A percentile compares a stretch with the other conserved stretches of the same genome.
phyloP scores from a whole-genome alignment of 768 basidiomycete species.

The Leucosporidium yakuticum region DNA sequence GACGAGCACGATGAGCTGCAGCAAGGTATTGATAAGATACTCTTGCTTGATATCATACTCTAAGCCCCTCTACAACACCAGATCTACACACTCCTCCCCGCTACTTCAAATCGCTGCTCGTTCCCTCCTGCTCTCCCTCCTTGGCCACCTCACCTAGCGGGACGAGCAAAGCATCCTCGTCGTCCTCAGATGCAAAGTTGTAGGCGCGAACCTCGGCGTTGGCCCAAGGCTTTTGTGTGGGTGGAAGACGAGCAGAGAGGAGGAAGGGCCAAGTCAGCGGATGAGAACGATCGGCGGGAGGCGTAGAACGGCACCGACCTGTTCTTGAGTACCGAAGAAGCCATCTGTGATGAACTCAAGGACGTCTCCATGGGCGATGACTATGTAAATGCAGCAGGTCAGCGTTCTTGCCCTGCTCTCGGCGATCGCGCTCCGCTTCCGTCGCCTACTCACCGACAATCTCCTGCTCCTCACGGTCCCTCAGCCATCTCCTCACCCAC shows the following conservation, averaged over 20 bases:
- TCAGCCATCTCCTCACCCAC: constrained; percentile 40
- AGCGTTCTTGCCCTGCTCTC: not conserved
- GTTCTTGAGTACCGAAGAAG: constrained; percentile 4
- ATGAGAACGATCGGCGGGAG: too few relatives aligned
- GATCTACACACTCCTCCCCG: too few relatives aligned
- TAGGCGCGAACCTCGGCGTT: constrained; percentile 42
- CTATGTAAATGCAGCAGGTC: constrained; percentile 5
- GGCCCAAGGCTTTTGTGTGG: constrained; percentile 35
- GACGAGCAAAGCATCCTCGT: constrained; percentile 38
- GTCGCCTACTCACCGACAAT: constrained; percentile 35
- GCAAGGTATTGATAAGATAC: too few relatives aligned
- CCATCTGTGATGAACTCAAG: constrained; percentile 34
- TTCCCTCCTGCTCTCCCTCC: constrained; percentile 33
- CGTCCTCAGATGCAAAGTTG: constrained; percentile 36
- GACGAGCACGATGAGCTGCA: too few relatives aligned
- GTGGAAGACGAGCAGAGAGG: too few relatives aligned
- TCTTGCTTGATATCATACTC: too few relatives aligned
- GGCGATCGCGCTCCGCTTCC: not conserved
- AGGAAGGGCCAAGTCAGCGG: too few relatives aligned
- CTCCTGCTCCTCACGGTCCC: constrained; percentile 38
- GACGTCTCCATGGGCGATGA: constrained; percentile 43
- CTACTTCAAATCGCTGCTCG: constrained; percentile 7
- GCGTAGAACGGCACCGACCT: not conserved
- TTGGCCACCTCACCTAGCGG: constrained; percentile 29
- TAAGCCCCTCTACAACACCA: too few relatives aligned